Percentiles rank a stretch among this genome's conserved stretches.
These are phyloP conservation scores for Leptodermis oblonga DNA, from an alignment of 257 asterid genomes.

Conservation along the genomic window DNA sequence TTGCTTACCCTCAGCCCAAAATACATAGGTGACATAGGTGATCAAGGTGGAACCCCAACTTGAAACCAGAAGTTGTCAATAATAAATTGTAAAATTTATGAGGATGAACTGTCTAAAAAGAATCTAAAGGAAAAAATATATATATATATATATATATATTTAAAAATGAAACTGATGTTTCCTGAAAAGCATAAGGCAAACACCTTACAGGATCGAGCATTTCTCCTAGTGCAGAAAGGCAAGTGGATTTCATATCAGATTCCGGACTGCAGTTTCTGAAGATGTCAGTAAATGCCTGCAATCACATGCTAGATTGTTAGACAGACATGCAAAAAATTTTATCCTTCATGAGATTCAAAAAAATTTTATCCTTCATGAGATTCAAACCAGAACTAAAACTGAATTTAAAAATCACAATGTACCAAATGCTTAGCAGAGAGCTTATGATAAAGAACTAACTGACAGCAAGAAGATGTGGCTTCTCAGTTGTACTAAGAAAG, in stretches of 20 bases:
- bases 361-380: too few species aligned
- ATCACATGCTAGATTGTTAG: constrained; percentile 10
- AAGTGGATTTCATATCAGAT: constrained; percentile 67
- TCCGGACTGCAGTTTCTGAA: constrained; percentile 58
- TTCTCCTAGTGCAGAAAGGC: constrained; percentile 70
- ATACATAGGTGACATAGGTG: background rate
- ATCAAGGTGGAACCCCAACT: background rate
- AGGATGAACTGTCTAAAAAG: background rate
- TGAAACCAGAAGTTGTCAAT: background rate
- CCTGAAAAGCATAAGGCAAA: background rate
- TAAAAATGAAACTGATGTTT: background rate
- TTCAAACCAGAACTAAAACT: background rate
- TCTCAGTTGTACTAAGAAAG: background rate
- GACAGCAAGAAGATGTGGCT: background rate
- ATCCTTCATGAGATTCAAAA: too few species aligned
- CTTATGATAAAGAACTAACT: background rate
- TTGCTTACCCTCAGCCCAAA: background rate
- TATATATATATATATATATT: too few species aligned
- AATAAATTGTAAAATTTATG: background rate
- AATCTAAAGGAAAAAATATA: background rate
- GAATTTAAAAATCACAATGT: background rate
- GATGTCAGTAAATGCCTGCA: constrained; percentile 69
- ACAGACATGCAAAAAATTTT: background rate
- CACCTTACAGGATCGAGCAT: constrained; percentile 75
- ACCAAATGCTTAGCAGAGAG: background rate